Conservation (phyloP, 306 rosid genomes). For the Senna tora region DNA sequence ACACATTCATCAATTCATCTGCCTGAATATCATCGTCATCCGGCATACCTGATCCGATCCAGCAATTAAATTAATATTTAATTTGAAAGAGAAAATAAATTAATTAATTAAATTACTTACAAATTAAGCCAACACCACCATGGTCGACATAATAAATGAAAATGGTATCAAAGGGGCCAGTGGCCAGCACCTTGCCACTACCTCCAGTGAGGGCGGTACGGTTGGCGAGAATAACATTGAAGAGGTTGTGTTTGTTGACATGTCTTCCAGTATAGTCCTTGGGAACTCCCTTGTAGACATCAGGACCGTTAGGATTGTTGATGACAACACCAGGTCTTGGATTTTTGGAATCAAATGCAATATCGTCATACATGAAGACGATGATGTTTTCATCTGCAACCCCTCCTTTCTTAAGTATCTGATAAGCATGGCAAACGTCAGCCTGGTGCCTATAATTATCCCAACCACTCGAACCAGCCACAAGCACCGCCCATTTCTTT, state of each 20-base stretch:
- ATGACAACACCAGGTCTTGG: conserved; percentile 58
- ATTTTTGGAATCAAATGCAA: conserved; percentile 39
- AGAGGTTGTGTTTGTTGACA: conserved; percentile 42
- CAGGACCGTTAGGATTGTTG: conserved; percentile 51
- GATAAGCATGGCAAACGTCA: conserved; percentile 66
- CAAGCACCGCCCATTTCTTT: conserved; percentile 58
- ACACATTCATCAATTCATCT: conserved; percentile 45
- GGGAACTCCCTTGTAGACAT: conserved; percentile 61
- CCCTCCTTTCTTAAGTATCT: conserved; percentile 56
- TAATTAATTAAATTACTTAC: too few species aligned
- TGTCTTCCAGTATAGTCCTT: conserved; percentile 59
- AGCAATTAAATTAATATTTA: too few species aligned
- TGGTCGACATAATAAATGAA: conserved; percentile 50
- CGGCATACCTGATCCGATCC: conserved; percentile 51
- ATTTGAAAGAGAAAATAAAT: not conserved
- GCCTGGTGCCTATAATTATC: conserved; percentile 62
- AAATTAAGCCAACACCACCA: conserved; percentile 47
- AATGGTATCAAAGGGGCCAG: conserved; percentile 59
- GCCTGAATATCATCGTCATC: not conserved
- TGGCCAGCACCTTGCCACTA: conserved; percentile 65
- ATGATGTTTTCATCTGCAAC: conserved; percentile 54
- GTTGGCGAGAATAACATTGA: conserved; percentile 62
- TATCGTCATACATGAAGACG: conserved; percentile 67
- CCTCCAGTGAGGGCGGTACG: conserved; percentile 59
- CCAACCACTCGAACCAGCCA: conserved; percentile 53